Evolutionary conservation across 2,329 filamentous ascomycete species (phyloP).

Genomic region (Zymoseptoria pseudotritici): DNA sequence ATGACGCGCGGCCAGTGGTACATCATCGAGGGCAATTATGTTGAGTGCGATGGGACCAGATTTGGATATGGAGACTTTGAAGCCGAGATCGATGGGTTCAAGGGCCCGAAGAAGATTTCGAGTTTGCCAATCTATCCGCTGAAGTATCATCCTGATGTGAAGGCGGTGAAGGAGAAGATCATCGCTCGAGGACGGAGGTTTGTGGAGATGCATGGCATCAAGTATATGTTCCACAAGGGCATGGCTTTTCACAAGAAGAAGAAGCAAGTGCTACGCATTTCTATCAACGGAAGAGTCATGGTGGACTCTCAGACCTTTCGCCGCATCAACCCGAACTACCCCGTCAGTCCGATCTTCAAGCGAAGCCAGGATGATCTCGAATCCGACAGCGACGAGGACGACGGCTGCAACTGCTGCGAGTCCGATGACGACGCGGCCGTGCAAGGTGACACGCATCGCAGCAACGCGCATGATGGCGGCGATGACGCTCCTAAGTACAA

Average conservation of each 20-base stretch:
- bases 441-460: slow-evolving; percentile 43
- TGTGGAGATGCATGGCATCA: slow-evolving; percentile 68
- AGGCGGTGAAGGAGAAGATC: slow-evolving; percentile 56
- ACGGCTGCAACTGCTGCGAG: slow-evolving; percentile 32
- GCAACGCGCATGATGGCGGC: slow-evolving; percentile 44
- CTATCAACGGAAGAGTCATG: slow-evolving; percentile 83
- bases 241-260: slow-evolving; percentile 81
- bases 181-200: slow-evolving; percentile 81
- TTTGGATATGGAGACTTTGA: slow-evolving; percentile 69
- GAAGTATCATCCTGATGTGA: slow-evolving; percentile 68
- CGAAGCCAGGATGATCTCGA: slow-evolving; percentile 32
- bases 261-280: slow-evolving; percentile 66
- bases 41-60: slow-evolving; percentile 82
- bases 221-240: slow-evolving; percentile 76
- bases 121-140: slow-evolving; percentile 70
- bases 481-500: slow-evolving; percentile 33
- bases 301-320: slow-evolving; percentile 76
- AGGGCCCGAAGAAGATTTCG: slow-evolving; percentile 74
- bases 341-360: too few species aligned
- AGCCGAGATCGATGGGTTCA: slow-evolving; percentile 66
- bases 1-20: slow-evolving; percentile 71
- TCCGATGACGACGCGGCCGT: slow-evolving; percentile 36
- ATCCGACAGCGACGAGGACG: slow-evolving; percentile 43
- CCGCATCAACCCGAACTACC: too few species aligned
- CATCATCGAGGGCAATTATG: slow-evolving; percentile 66